These are phyloP conservation scores for Agrocybe chaxingu DNA, from an alignment of 768 basidiomycete species.

Conservation along the genomic window DNA sequence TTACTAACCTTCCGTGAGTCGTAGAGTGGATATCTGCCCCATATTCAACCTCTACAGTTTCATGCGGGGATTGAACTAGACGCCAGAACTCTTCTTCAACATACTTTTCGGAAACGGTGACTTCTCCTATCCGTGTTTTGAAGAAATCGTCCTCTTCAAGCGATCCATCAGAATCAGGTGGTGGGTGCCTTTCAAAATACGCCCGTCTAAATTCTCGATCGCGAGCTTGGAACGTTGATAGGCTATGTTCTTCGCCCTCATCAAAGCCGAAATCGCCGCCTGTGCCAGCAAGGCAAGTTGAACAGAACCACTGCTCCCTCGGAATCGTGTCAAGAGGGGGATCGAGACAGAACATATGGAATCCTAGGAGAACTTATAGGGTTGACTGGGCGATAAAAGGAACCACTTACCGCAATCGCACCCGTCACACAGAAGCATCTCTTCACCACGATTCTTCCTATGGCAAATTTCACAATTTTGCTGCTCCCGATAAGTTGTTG, in stretches of 20 bases:
- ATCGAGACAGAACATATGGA: slow-evolving; percentile 95
- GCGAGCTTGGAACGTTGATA: slow-evolving; percentile 88
- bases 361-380: slow-evolving; percentile 50
- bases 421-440: slow-evolving; percentile 74
- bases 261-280: slow-evolving; percentile 98
- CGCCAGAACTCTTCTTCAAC: slow-evolving; percentile 97
- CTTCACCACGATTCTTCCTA: slow-evolving; percentile 81
- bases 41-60: slow-evolving; percentile 97
- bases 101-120: slow-evolving; percentile 81
- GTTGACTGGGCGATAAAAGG: neutral
- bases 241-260: slow-evolving; percentile 93
- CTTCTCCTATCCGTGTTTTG: slow-evolving; percentile 50
- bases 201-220: slow-evolving; percentile 84
- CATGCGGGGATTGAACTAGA: slow-evolving; percentile 81
- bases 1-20: slow-evolving; percentile 86
- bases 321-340: slow-evolving; percentile 86
- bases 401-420: slow-evolving; percentile 41
- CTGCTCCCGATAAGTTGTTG: slow-evolving; percentile 36
- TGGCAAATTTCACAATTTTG: slow-evolving; percentile 93
- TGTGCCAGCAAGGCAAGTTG: slow-evolving; percentile 84
- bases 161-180: slow-evolving; percentile 30
- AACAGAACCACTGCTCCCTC: slow-evolving; percentile 95
- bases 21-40: slow-evolving; percentile 99
- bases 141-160: slow-evolving; percentile 45
- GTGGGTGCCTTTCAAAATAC: slow-evolving; percentile 85